Evolutionary conservation across 2,329 filamentous ascomycete species (phyloP).

Genomic region (Nothophaeocryptopus gaeumannii): DNA sequence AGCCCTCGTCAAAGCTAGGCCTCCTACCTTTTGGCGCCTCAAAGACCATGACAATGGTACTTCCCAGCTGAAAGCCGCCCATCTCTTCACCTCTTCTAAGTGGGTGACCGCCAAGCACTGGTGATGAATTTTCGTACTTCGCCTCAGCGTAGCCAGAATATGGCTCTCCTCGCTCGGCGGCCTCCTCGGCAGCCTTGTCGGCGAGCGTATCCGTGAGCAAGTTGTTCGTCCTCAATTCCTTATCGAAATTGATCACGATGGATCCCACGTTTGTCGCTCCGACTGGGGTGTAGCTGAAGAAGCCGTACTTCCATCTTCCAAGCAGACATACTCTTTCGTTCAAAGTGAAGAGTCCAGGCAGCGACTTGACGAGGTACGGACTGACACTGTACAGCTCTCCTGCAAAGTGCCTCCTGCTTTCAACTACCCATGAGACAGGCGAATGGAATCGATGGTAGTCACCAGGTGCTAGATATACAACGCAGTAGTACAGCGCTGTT

Average conservation of each 20-base stretch:
- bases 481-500: conserved; percentile 83
- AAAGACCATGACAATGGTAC: conserved; percentile 92
- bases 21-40: conserved; percentile 73
- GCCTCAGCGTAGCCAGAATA: conserved; percentile 93
- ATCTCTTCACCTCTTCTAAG: conserved; percentile 89
- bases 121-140: conserved; percentile 75
- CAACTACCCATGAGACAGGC: conserved; percentile 90
- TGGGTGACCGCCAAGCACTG: conserved; percentile 76
- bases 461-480: conserved; percentile 92
- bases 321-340: conserved; percentile 94
- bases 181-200: conserved; percentile 78
- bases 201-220: conserved; percentile 89
- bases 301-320: conserved; percentile 92
- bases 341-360: conserved; percentile 91
- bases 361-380: conserved; percentile 86
- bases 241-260: conserved; percentile 95
- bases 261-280: conserved; percentile 96
- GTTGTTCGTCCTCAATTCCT: conserved; percentile 88
- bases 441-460: conserved; percentile 99
- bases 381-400: conserved; percentile 94
- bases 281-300: conserved; percentile 94
- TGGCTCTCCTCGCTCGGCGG: conserved; percentile 69
- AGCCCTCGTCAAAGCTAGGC: conserved; percentile 59
- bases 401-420: conserved; percentile 92
- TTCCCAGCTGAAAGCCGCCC: conserved; percentile 95